Base-by-base conservation (phyloP, 306 rosid species). In the Lathyrus aphaca region DNA sequence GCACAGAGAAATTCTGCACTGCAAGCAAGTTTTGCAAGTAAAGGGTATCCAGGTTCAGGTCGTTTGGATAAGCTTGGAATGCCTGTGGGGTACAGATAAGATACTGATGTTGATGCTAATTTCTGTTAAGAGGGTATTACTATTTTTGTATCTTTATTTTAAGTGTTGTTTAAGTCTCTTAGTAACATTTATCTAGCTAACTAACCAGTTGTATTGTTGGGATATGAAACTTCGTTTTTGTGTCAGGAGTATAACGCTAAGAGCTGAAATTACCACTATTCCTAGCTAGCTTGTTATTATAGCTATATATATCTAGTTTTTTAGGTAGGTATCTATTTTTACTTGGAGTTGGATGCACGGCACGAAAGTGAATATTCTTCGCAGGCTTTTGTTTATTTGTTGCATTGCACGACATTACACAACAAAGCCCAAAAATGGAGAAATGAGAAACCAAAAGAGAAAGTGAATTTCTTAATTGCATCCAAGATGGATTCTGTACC, bases 41-140 rank as follows among this genome's bases (percentile, higher is more conserved):
- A 94, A 72, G 92, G 88, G 3, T 91, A 91, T 81, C 99, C 88
- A 1, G 99, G 99, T 18, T 94, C 97, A 32, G 99, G 97, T 64
- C 95, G 94, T 13, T 85, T 94, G 85, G 99, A 91, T 83, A 87
- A 80, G 83, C 87, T 81, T 16, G 99, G 97, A 16, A 88, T 94
- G 97, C 99, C 99, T n/a, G 66, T 88, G 49, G 95, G 89, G 23
- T 86, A 88, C 73, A 80, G 92, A 80, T 83, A 23, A 80, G 92
- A 80, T 83, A 23, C 82, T 88, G 55, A 79, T 35, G 10, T 14
- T 70, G 1, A 4, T 50, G 71, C 58, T 70, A 4, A 42, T 21
- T 5, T 56, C 19, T 56, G 40, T 40, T 39, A 63, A 75, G 49
- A 38, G 69, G 69, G 38, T 66, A 16, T 8, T 59, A 55, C 6